Conservation (phyloP, 106 monocot species). For the Gastrodia elata region DNA sequence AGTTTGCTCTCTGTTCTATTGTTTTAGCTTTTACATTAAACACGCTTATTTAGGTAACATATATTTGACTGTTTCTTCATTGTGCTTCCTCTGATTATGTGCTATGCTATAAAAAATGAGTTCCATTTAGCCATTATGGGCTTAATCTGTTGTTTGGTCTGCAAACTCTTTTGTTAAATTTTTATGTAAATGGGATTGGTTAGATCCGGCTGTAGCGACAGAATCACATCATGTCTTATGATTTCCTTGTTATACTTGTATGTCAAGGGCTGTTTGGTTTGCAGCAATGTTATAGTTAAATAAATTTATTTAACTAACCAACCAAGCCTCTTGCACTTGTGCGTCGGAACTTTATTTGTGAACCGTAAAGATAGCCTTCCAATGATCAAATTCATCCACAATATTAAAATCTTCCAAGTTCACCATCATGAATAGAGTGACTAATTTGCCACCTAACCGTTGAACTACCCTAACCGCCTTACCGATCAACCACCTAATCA, state of each 20-base stretch:
- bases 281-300: too few species aligned
- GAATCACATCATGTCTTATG: not conserved
- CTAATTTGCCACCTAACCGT: too few species aligned
- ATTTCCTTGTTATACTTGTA: not conserved
- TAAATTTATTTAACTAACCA: too few species aligned
- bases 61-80: not conserved
- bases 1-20: not conserved
- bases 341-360: too few species aligned
- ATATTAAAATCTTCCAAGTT: too few species aligned
- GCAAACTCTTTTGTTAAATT: conserved; percentile 3
- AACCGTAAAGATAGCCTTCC: too few species aligned
- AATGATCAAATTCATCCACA: too few species aligned
- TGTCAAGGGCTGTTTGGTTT: not conserved
- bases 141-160: not conserved
- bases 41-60: not conserved
- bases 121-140: not conserved
- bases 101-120: not conserved
- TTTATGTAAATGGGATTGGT: not conserved
- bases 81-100: not conserved
- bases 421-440: too few species aligned
- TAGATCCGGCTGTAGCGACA: not conserved
- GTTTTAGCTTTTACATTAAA: not conserved
- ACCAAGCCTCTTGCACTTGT: too few species aligned
- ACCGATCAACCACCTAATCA: too few species aligned
- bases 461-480: too few species aligned